Evolutionary conservation across 2,329 filamentous ascomycete species (phyloP), one percentile per base, ranked within the genome.

Genomic region (Cladosporium sphaerospermum): DNA sequence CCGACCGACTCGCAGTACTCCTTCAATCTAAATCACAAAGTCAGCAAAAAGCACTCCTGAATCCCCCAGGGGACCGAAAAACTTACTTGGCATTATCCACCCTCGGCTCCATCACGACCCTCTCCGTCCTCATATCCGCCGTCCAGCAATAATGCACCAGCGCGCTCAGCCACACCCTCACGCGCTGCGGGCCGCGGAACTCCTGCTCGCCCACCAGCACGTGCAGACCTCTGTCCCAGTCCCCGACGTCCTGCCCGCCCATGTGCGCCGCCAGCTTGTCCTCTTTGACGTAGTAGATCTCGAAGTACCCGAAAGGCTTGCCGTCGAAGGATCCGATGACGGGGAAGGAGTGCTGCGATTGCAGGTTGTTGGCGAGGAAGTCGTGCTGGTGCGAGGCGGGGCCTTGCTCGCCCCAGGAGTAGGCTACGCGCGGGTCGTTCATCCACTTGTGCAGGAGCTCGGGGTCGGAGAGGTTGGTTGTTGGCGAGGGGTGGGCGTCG

Each of bases 241-340:
- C 88, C 7, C 80, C 81, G 6, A 79, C 80, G 3, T 80, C 78
- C 8, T 14, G 39, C 18, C 78, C 78, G 0, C 67, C 83, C 3
- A 95, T 70, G 58, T 89, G 78, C 45, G 78, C 79, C 0, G 88
- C 89, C 1, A 99, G 69, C 0, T 77, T 73, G 64, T 97, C 93
- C 67, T 99, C 93, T 64, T 95, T 96, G 3, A 93, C 89, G 92
- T 93, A 99, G 73, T 99, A 99, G 33, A 99, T 80, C 73, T 99
- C 93, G 67, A 99, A 96, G 68, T 95, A 99, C 0, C 90, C 93
- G 72, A 97, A 99, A 0, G 92, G 92, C 56, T 92, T 86, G 9
- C 89, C 91, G 62, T 97, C 89, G 88, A 92, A 99, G 67, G 90
- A 85, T 1, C 88, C 93, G 56, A 97, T 92, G 0, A 85, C 89